Percentiles rank a stretch among this genome's conserved stretches.
Conservation (phyloP, 225 moss, liverwort and hornwort species). For the Lunularia cruciata region DNA sequence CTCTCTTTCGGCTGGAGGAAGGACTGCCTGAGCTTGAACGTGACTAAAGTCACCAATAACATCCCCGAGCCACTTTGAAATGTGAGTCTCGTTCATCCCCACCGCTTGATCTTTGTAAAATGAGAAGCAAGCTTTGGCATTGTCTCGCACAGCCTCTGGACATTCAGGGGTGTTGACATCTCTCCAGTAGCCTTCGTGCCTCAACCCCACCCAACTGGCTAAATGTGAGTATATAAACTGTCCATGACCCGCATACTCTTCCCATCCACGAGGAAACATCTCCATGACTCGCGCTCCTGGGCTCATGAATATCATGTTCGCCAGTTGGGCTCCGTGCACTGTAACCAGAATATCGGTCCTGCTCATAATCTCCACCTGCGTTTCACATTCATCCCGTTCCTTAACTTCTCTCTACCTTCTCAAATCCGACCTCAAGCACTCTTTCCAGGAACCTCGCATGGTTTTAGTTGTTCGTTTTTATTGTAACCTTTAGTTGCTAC, state of each 20-base stretch:
- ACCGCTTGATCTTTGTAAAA: slow-evolving; percentile 42
- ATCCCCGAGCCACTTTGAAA: slow-evolving; percentile 28
- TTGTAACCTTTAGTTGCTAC: no score
- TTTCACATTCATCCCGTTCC: not conserved
- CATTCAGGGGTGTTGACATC: slow-evolving; percentile 41
- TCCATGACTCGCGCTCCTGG: slow-evolving; percentile 46
- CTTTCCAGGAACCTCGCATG: no score
- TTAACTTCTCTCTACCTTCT: not conserved
- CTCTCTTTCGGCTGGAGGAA: not conserved
- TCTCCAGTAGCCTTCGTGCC: slow-evolving; percentile 47
- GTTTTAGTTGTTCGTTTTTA: no score
- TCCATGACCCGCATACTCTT: slow-evolving; percentile 47
- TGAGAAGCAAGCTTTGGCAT: slow-evolving; percentile 34
- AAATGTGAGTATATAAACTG: slow-evolving; percentile 40
- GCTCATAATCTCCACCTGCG: slow-evolving; percentile 44
- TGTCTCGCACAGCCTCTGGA: slow-evolving; percentile 15
- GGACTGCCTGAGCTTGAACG: slow-evolving; percentile 16
- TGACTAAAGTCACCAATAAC: slow-evolving; percentile 34
- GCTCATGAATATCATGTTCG: slow-evolving; percentile 55
- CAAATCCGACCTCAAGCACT: no score
- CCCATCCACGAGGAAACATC: slow-evolving; percentile 54
- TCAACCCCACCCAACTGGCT: slow-evolving; percentile 42
- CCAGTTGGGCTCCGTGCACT: slow-evolving; percentile 53
- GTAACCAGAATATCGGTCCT: slow-evolving; percentile 46
- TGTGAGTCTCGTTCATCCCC: slow-evolving; percentile 41